Evolutionary conservation across 2,329 filamentous ascomycete genomes (phyloP).

Genomic region (Arthrobotrys conoides): DNA sequence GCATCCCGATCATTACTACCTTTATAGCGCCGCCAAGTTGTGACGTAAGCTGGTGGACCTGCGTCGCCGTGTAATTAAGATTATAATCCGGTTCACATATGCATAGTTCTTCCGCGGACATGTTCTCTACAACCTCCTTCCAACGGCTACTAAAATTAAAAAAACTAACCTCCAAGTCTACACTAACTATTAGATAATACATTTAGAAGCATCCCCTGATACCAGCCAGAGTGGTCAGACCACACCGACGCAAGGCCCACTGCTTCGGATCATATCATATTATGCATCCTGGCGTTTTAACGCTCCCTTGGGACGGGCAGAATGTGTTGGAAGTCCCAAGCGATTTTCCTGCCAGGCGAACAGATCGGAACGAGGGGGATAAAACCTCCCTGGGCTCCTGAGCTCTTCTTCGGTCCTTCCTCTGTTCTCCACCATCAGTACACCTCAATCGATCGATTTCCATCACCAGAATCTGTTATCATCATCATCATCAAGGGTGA

Average conservation of each 20-base stretch:
- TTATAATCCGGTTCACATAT: too few relatives aligned
- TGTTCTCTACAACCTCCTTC: background rate
- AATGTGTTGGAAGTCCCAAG: conserved; percentile 31
- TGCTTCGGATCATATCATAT: background rate
- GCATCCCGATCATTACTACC: background rate
- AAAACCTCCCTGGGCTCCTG: background rate
- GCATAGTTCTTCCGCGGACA: conserved; percentile 1
- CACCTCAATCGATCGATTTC: conserved; percentile 1
- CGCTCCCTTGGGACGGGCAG: background rate
- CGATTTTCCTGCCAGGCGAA: background rate
- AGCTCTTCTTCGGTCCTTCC: background rate
- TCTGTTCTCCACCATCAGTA: conserved; percentile 13
- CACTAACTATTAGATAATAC: conserved; percentile 7
- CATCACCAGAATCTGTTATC: background rate
- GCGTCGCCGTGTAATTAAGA: conserved; percentile 5
- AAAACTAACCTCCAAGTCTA: background rate
- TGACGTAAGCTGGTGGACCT: background rate
- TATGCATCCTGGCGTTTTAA: background rate
- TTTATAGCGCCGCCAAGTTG: background rate
- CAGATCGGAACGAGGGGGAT: background rate
- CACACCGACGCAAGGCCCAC: conserved; percentile 25
- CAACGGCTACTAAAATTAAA: too few relatives aligned
- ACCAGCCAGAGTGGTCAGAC: conserved; percentile 2
- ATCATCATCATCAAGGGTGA: conserved; percentile 1
- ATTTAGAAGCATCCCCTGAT: background rate